Evolutionary conservation across 2,329 filamentous ascomycete genomes (phyloP).

Genomic region (Hypoxylon rubiginosum): DNA sequence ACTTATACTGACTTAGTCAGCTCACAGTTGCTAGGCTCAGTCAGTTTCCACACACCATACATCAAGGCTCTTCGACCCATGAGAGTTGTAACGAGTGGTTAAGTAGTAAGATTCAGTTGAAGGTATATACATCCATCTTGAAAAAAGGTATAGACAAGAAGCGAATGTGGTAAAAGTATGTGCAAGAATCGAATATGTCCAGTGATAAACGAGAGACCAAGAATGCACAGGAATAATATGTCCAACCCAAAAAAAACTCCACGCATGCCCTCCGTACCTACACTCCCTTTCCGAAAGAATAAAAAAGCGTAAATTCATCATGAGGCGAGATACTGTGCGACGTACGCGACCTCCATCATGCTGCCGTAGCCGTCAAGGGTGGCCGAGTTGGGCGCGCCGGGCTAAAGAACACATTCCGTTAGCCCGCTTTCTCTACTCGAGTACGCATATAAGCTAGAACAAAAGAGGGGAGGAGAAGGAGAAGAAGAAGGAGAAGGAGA

Average conservation of each 20-base stretch:
- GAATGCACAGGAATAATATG: conserved; percentile 20
- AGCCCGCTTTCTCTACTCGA: conserved; percentile 8
- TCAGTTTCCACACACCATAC: too few species aligned
- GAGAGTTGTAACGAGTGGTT: not conserved
- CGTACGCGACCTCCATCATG: conserved; percentile 67
- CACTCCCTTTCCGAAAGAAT: not conserved
- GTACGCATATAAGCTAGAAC: not conserved
- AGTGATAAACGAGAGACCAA: conserved; percentile 31
- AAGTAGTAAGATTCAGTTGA: not conserved
- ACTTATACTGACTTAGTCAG: too few species aligned
- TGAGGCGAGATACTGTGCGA: conserved; percentile 54
- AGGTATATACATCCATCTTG: not conserved
- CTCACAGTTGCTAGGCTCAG: too few species aligned
- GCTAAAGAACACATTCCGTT: conserved; percentile 51
- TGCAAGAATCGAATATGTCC: conserved; percentile 29
- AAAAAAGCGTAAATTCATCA: conserved; percentile 17
- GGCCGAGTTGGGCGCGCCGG: conserved; percentile 61
- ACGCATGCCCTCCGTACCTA: not conserved
- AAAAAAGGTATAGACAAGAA: conserved; percentile 33
- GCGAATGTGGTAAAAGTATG: conserved; percentile 21
- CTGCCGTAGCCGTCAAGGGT: conserved; percentile 62
- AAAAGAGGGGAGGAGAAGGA: too few species aligned
- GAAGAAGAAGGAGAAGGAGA: too few species aligned
- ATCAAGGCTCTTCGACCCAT: too few species aligned
- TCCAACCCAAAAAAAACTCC: conserved; percentile 22